Base-by-base conservation (phyloP, 345 rosid genomes). In the Eucalyptus curtisii region DNA sequence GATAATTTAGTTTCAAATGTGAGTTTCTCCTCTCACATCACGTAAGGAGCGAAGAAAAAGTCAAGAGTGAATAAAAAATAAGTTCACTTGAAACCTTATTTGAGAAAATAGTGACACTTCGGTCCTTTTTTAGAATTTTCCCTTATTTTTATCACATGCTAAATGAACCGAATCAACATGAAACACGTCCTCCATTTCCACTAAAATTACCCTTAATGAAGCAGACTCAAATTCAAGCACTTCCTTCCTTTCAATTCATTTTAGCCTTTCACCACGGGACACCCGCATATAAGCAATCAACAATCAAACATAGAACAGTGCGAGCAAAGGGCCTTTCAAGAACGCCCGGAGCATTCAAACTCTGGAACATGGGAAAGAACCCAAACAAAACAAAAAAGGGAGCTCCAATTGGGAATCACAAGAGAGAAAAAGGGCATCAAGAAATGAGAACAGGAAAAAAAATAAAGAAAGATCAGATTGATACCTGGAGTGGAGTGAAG, bases 51-150 rank as follows among this genome's bases (percentile, higher is more conserved):
- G 5, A 42, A 5, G 44, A 42, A 42, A 42, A 42, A 42, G 44
- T 42, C 2, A 1, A 42, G 7, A 42, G 44, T 5, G 7, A 5
- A 5, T 4, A 40, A 40, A 40, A 40, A 40, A 40, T 42, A 42
- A 42, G 44, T 42, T 42, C 44, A 42, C 44, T 42, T 42, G 44
- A 52, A 52, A 0, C 0, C 2, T 52, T 52, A 52, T 52, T 0
- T 19, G 10, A 52, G 24, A 52, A 52, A 52, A 19, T 0, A 0
- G 10, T 52, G 24, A 52, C 24, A 19, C 4, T 52, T 52, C 4
- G 0, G 57, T 19, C 1, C 0, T 52, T 50, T 17, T 50, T 7
- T 50, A 50, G 55, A 50, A 50, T 50, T 50, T 16, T 50, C 0
- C 22, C 0, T 50, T 0, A 19, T 33, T 17, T 31, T 37, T 37